Evolutionary conservation across 768 basidiomycete species (phyloP).

Genomic region (Collybia sp.): DNA sequence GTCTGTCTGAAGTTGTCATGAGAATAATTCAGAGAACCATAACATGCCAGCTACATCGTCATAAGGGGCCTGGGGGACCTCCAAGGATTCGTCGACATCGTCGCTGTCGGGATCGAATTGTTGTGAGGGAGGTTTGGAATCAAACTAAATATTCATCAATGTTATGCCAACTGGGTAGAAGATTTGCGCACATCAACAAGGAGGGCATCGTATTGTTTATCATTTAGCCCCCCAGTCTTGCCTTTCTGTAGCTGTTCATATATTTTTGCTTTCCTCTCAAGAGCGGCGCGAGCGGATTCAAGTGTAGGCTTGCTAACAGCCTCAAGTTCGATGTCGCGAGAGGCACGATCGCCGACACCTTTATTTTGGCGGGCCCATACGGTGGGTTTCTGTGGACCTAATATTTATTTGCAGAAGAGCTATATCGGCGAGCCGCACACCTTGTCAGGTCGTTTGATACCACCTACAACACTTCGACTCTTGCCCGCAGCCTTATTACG

Average conservation of each 20-base stretch:
- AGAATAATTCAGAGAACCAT: neutral
- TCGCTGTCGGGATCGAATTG: conserved; percentile 66
- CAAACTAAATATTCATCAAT: conserved; percentile 45
- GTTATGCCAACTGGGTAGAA: neutral
- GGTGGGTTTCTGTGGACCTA: conserved; percentile 56
- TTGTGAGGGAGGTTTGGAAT: conserved; percentile 45
- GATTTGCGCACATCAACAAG: conserved; percentile 69
- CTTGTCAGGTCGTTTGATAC: conserved; percentile 67
- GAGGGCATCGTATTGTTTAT: conserved; percentile 66
- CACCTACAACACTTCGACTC: conserved; percentile 49
- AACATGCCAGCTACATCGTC: conserved; percentile 22
- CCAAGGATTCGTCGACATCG: conserved; percentile 75
- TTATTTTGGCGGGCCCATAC: conserved; percentile 76
- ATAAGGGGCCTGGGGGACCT: conserved; percentile 42
- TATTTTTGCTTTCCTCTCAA: conserved; percentile 76
- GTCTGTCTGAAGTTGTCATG: conserved; percentile 45
- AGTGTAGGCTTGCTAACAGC: conserved; percentile 63
- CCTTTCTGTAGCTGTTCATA: conserved; percentile 79
- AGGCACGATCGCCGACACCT: conserved; percentile 60
- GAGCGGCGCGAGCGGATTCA: conserved; percentile 63
- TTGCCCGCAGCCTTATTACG: conserved; percentile 58
- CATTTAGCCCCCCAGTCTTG: conserved; percentile 71
- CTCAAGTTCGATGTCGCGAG: conserved; percentile 69
- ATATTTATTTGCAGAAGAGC: neutral
- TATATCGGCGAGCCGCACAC: conserved; percentile 26